Evolutionary conservation across 2,329 filamentous ascomycete species (phyloP).

Genomic region (Apiospora aurea): DNA sequence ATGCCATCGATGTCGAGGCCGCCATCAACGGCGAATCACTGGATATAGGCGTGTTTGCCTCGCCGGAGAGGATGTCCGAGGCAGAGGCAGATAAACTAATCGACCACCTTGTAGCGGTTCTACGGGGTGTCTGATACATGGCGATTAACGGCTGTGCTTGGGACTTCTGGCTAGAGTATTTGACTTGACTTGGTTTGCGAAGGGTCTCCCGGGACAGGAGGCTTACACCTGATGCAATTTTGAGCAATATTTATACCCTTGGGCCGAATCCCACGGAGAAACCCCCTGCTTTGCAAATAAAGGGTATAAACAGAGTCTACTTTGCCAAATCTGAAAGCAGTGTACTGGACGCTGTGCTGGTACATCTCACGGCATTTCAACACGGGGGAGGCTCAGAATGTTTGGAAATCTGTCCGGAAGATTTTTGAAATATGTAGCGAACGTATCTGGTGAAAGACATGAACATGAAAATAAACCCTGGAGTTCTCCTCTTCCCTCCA

Average conservation of each 20-base stretch:
- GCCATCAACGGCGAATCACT: conserved; percentile 34
- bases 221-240: too few species aligned
- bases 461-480: neutral
- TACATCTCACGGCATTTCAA: too few species aligned
- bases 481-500: neutral
- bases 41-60: conserved; percentile 41
- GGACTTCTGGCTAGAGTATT: too few species aligned
- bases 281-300: too few species aligned
- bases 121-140: neutral
- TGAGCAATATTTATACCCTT: too few species aligned
- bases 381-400: neutral
- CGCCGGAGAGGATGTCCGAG: conserved; percentile 30
- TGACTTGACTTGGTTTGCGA: too few species aligned
- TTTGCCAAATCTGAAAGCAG: too few species aligned
- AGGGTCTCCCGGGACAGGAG: too few species aligned
- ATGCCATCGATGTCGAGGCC: conserved; percentile 40
- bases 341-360: too few species aligned
- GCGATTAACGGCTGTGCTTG: too few species aligned
- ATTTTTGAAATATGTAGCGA: neutral
- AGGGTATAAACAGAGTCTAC: too few species aligned
- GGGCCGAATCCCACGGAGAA: too few species aligned
- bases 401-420: neutral
- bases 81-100: conserved; percentile 32
- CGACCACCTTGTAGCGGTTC: conserved; percentile 27
- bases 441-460: neutral